phyloP scores from a whole-genome alignment of 306 rosid species.

The Quercus engelmannii region DNA sequence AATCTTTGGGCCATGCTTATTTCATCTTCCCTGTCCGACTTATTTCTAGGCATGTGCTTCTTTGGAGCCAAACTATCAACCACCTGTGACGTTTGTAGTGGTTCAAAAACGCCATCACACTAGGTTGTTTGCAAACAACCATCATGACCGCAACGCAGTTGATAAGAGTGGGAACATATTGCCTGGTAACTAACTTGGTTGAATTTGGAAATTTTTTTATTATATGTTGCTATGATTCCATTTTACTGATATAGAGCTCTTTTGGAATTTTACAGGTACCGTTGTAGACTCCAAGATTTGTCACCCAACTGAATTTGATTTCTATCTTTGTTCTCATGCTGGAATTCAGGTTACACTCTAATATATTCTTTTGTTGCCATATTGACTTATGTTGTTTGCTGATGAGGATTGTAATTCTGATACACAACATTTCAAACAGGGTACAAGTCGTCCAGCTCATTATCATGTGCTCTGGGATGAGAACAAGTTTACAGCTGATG shows the following conservation, averaged over 20 bases:
- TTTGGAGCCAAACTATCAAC: slow-evolving; percentile 91
- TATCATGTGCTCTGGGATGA: slow-evolving; percentile 98
- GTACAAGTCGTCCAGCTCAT: slow-evolving; percentile 97
- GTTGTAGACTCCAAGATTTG: slow-evolving; percentile 97
- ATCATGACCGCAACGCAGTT: slow-evolving; percentile 52
- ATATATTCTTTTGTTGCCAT: not conserved
- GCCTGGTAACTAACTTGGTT: slow-evolving; percentile 52
- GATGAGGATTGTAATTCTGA: not conserved
- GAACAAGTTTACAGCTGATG: slow-evolving; percentile 90
- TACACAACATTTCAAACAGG: slow-evolving; percentile 44
- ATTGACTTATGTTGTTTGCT: not conserved
- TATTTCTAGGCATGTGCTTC: slow-evolving; percentile 80
- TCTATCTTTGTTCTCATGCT: slow-evolving; percentile 92
- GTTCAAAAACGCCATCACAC: slow-evolving; percentile 99
- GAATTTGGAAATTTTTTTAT: not conserved
- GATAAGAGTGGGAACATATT: slow-evolving; percentile 92
- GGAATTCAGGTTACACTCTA: slow-evolving; percentile 67
- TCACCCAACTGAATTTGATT: slow-evolving; percentile 93
- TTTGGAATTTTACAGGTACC: slow-evolving; percentile 51
- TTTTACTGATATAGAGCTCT: not conserved
- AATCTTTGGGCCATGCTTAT: not conserved
- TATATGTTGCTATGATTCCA: not conserved
- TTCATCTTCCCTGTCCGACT: not conserved
- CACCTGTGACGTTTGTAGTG: slow-evolving; percentile 95
- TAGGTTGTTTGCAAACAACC: slow-evolving; percentile 81